These are phyloP conservation scores for Gracilaria caudata DNA, from an alignment of 23 red algal species.

Conservation along the genomic window DNA sequence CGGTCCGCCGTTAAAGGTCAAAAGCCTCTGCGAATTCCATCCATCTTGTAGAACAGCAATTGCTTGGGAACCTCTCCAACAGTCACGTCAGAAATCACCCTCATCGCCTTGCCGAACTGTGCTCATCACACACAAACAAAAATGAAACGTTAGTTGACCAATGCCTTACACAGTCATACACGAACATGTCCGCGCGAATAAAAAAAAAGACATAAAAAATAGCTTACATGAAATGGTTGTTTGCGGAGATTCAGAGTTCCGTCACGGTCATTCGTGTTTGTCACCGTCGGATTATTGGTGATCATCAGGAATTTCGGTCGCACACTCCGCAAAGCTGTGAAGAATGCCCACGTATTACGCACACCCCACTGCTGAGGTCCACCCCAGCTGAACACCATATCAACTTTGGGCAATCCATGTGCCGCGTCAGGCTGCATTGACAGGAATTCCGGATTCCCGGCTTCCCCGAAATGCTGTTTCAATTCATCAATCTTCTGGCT, in stretches of 20 bases:
- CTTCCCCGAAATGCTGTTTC: conserved; percentile 31
- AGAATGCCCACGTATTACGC: conserved; percentile 64
- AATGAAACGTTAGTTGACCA: conserved; percentile 14
- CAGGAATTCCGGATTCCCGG: conserved; percentile 56
- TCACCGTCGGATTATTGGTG: conserved; percentile 61
- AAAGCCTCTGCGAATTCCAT: conserved; percentile 47
- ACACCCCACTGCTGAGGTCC: conserved; percentile 74
- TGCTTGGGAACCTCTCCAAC: conserved; percentile 49
- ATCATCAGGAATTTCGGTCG: conserved; percentile 55
- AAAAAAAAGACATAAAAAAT: not conserved
- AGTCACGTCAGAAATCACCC: conserved; percentile 48
- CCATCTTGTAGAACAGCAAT: conserved; percentile 64
- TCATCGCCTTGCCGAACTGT: conserved; percentile 57
- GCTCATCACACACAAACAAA: not conserved
- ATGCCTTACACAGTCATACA: not conserved
- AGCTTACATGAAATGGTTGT: conserved; percentile 74
- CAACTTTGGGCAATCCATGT: conserved; percentile 48
- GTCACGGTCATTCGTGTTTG: conserved; percentile 44
- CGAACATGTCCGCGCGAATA: not conserved
- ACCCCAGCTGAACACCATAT: conserved; percentile 66
- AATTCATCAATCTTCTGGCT: conserved; percentile 24
- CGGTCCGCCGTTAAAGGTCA: not conserved
- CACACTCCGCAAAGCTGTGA: conserved; percentile 41
- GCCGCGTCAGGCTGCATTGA: conserved; percentile 50
- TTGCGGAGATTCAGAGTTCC: conserved; percentile 69